Conservation (phyloP, 805 yeast species). For the Candida piceae region DNA sequence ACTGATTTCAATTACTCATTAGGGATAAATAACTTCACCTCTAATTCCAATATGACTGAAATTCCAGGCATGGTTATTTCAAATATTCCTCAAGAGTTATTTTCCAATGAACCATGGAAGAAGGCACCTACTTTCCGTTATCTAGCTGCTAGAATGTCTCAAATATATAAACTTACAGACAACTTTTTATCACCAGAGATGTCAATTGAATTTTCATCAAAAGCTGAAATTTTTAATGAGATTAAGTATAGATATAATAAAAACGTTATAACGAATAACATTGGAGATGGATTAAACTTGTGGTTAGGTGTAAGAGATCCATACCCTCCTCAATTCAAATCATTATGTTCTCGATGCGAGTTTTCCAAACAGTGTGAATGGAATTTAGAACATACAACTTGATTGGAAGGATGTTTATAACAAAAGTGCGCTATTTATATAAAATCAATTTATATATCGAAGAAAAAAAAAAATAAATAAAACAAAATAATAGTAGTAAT, state of each 20-base stretch:
- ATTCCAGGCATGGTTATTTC: constrained; percentile 5
- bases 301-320: constrained; percentile 61
- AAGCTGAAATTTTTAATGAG: constrained; percentile 37
- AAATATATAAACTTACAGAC: constrained; percentile 34
- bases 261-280: constrained; percentile 24
- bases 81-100: constrained; percentile 10
- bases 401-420: no score
- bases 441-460: no score
- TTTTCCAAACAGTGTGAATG: constrained; percentile 42
- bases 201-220: constrained; percentile 50
- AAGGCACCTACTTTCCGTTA: constrained; percentile 51
- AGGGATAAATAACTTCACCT: not conserved
- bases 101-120: constrained; percentile 37
- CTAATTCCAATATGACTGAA: constrained; percentile 2
- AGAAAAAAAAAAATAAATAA: no score
- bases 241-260: constrained; percentile 35
- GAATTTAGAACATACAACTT: constrained; percentile 18
- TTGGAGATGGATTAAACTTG: constrained; percentile 36
- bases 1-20: constrained; percentile 17
- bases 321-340: constrained; percentile 33
- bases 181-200: constrained; percentile 33
- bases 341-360: constrained; percentile 52
- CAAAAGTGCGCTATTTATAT: no score
- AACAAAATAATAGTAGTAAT: no score
- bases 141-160: constrained; percentile 51